phyloP scores from a whole-genome alignment of 2,329 filamentous ascomycete species.

The Zelopaecilomyces penicillatus region DNA sequence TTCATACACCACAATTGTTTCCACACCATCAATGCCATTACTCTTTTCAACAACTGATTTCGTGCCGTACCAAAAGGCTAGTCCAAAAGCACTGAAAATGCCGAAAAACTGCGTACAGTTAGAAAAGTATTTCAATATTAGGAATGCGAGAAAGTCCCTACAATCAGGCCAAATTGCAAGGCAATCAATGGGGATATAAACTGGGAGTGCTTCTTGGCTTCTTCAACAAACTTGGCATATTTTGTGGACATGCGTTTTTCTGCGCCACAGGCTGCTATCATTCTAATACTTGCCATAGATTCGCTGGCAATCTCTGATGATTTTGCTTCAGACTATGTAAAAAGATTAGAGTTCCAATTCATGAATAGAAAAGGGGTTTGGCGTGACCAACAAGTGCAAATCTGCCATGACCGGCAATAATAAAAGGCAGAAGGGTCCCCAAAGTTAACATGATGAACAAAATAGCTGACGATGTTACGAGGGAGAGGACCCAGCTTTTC shows the following conservation, averaged over 20 bases:
- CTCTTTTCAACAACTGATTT: slow-evolving; percentile 34
- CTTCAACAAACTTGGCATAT: slow-evolving; percentile 47
- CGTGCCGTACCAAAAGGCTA: slow-evolving; percentile 57
- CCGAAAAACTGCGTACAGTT: slow-evolving; percentile 39
- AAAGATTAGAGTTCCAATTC: neutral
- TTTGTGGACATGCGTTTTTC: slow-evolving; percentile 44
- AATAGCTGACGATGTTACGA: slow-evolving; percentile 49
- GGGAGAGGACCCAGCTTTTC: slow-evolving; percentile 50
- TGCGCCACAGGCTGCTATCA: slow-evolving; percentile 55
- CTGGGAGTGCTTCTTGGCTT: slow-evolving; percentile 41
- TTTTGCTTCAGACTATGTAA: slow-evolving; percentile 40
- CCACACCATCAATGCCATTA: slow-evolving; percentile 38
- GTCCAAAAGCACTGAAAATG: slow-evolving; percentile 42
- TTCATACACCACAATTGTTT: slow-evolving; percentile 47
- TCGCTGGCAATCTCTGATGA: slow-evolving; percentile 54
- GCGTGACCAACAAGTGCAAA: slow-evolving; percentile 33
- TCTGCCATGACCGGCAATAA: slow-evolving; percentile 41
- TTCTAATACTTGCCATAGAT: slow-evolving; percentile 49
- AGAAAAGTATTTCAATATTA: slow-evolving; percentile 2
- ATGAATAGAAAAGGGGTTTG: neutral
- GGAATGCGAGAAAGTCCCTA: slow-evolving; percentile 12
- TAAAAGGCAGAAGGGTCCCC: slow-evolving; percentile 42
- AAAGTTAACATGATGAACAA: slow-evolving; percentile 46
- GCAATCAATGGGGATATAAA: slow-evolving; percentile 42
- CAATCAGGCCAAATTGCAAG: slow-evolving; percentile 43